Evolutionary conservation across 176 grass and related monocot species (phyloP), one percentile per base, ranked within the genome.

Genomic region (Leersia perrieri): DNA sequence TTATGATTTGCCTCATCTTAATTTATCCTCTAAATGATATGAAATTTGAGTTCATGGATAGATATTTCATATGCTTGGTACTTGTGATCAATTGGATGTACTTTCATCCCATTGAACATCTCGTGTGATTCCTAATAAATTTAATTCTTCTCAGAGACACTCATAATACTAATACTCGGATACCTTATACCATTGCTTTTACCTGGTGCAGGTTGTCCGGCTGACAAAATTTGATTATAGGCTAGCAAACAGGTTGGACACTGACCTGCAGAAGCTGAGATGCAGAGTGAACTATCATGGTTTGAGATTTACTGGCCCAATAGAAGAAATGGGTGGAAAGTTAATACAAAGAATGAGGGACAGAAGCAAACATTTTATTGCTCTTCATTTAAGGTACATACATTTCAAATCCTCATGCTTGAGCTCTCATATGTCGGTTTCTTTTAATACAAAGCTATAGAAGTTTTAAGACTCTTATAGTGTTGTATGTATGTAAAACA

Each of bases 141-240:
- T 35, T 60, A 71, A 13, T 63, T 71, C 23, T 62, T 47, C 12
- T 60, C 14, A 53, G 36, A 45, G 9, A 32, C 12, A 70, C 47
- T 67, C 40, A 20, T 69, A n/a, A 51, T 68, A 60, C 40, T 57
- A 79, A 73, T 84, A 75, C 29, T 64, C 77, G 41, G 40, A 29
- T 26, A 68, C 18, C 65, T 87, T 76, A 74, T 75, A 81, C 55
- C n/a, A 18, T 20, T 68, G 82, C 68, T 69, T 87, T 70, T 30
- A 64, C 65, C 42, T 67, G 72, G 30, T 89, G 87, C 87, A 98
- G 95, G 92, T 92, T 80, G 86, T 98, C 74, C 92, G 90, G 68
- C 80, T 98, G 78, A 94, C 92, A 11, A 98, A 98, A 85, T 98
- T 90, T 83, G 95, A 98, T 84, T 98, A 98, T 81, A 92, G 95